These are phyloP conservation scores for Lycium barbarum DNA, from an alignment of 257 asterid species.

Conservation along the genomic window DNA sequence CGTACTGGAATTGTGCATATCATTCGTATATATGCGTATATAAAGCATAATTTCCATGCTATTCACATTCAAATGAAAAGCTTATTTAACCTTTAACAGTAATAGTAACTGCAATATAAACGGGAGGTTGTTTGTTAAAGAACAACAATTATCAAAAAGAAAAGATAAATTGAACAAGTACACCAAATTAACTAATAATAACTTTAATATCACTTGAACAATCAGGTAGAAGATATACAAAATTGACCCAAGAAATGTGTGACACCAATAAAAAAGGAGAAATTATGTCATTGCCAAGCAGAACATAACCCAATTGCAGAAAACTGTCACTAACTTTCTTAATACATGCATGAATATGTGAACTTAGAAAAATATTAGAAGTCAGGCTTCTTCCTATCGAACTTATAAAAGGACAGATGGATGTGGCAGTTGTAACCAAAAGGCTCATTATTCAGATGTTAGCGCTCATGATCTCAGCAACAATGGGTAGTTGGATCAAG, in stretches of 20 bases:
- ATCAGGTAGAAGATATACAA: not conserved
- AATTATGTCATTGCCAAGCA: not conserved
- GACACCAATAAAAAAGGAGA: not conserved
- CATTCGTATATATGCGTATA: too few species aligned
- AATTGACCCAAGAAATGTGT: not conserved
- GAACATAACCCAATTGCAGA: not conserved
- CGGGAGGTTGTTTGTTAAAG: not conserved
- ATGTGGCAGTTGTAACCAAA: not conserved
- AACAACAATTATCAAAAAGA: not conserved
- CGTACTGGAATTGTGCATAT: too few species aligned
- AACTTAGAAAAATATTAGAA: not conserved
- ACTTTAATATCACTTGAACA: slow-evolving; percentile 14
- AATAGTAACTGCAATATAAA: not conserved
- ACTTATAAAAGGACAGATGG: not conserved
- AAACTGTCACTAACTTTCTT: not conserved
- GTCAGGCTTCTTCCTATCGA: not conserved
- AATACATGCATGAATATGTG: not conserved
- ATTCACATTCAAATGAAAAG: not conserved
- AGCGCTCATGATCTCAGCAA: not conserved
- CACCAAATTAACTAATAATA: not conserved
- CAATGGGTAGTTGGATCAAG: not conserved
- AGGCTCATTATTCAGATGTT: not conserved
- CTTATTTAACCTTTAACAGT: not conserved
- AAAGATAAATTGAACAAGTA: not conserved
- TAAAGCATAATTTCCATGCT: not conserved